These are phyloP conservation scores for Termitomyces sp. DNA, from an alignment of 768 basidiomycete species.

Conservation along the genomic window DNA sequence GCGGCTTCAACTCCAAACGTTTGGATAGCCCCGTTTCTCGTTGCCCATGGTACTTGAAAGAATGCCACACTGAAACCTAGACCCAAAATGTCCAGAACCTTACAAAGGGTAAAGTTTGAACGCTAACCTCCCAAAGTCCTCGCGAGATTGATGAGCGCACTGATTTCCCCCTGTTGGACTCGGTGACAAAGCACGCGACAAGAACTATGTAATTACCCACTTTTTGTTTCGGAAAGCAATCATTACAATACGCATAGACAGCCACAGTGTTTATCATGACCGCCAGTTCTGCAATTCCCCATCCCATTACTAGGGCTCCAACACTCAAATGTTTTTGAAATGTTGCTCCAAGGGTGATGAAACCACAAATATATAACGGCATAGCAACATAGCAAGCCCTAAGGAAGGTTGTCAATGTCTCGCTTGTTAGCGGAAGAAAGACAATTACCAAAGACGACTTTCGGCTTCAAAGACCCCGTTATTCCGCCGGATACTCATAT, in stretches of 20 bases:
- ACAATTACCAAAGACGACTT: slow-evolving; percentile 40
- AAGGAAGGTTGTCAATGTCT: background rate
- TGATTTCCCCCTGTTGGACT: slow-evolving; percentile 40
- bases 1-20: slow-evolving; percentile 53
- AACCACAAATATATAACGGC: slow-evolving; percentile 47
- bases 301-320: slow-evolving; percentile 50
- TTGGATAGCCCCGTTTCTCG: slow-evolving; percentile 44
- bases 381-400: slow-evolving; percentile 51
- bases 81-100: background rate
- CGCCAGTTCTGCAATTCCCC: slow-evolving; percentile 47
- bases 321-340: slow-evolving; percentile 41
- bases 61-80: slow-evolving; percentile 47
- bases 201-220: slow-evolving; percentile 12
- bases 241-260: slow-evolving; percentile 46
- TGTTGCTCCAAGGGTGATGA: slow-evolving; percentile 43
- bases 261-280: slow-evolving; percentile 50
- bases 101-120: background rate
- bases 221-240: slow-evolving; percentile 41
- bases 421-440: background rate
- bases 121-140: slow-evolving; percentile 39
- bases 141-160: slow-evolving; percentile 47
- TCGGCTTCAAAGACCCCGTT: slow-evolving; percentile 37
- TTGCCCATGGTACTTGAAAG: slow-evolving; percentile 54
- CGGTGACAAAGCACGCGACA: background rate
- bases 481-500: slow-evolving; percentile 25